Evolutionary conservation across 805 yeast species (phyloP), one percentile per base, ranked within the genome.

Genomic region (Candida rishiriensis): DNA sequence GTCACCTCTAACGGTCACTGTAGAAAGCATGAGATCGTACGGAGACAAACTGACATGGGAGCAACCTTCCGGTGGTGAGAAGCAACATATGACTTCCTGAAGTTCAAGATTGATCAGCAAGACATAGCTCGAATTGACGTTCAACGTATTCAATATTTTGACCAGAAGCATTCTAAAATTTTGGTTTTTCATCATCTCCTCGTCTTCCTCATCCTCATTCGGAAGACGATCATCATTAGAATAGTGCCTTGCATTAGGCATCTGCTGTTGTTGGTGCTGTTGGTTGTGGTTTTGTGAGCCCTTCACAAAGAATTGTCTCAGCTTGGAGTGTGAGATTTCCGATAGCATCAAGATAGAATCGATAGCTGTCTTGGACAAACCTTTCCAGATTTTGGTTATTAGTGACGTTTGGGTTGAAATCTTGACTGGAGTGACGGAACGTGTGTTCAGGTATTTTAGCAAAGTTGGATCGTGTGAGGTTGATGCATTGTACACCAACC

Each of bases 31-130:
- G 34, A 76, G 55, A 54, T 83, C 87, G 56, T 71, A 77, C 0
- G 86, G 85, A 0, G 85, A 81, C 7, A 83, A 55, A 2, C 84
- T 78, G 2, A 84, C 57, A 18, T 70, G 62, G 0, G 88, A 79
- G 28, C 83, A 71, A 0, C 87, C 87, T 16, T 76, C 79, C 0
- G 84, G 79, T 0, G 87, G 79, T 35, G 73, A 70, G 58, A 83
- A 80, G 10, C 70, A 52, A 18, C 68, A 65, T 16, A 71, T 46
- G 3, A 67, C 63, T 44, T 61, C 59, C 39, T 64, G 70, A 29
- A 70, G 65, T 3, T 59, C 45, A 29, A 83, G 59, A 51, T 81
- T 84, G 18, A 79, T 48, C 18, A 80, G 53, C 15, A 75, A 65
- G 9, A 81, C 60, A 43, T 69, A 68, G 34, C 50, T 47, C 15